A percentile compares a stretch with the other conserved stretches of the same genome.
Conservation (phyloP, 306 rosid species). For the Chamaecrista fasciculata region DNA sequence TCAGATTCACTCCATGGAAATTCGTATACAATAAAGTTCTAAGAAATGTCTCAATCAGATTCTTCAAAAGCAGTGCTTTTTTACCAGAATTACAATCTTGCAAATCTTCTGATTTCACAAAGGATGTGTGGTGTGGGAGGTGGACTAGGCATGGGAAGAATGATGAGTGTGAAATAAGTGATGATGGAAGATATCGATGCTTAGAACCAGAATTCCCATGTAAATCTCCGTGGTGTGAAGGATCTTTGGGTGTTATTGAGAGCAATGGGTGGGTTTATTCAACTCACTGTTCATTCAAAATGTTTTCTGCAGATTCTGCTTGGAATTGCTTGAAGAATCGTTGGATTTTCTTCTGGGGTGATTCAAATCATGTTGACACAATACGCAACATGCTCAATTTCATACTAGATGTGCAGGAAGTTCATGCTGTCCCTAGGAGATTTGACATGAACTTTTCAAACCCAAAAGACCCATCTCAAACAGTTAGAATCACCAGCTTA, state of each 20-base stretch:
- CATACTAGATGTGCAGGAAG: slow-evolving; percentile 67
- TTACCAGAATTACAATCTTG: slow-evolving; percentile 62
- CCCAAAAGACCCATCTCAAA: slow-evolving; percentile 69
- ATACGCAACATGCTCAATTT: slow-evolving; percentile 81
- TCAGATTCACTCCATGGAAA: slow-evolving; percentile 64
- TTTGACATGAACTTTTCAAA: slow-evolving; percentile 81
- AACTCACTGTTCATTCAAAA: slow-evolving; percentile 72
- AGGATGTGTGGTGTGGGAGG: slow-evolving; percentile 84
- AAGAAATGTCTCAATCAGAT: slow-evolving; percentile 53
- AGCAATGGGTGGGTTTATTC: slow-evolving; percentile 99
- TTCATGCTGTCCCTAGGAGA: slow-evolving; percentile 71
- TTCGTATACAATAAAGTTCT: slow-evolving; percentile 55
- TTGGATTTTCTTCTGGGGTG: slow-evolving; percentile 99
- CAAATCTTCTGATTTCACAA: slow-evolving; percentile 57
- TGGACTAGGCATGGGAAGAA: slow-evolving; percentile 94
- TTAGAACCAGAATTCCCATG: slow-evolving; percentile 65
- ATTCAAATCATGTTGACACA: slow-evolving; percentile 94
- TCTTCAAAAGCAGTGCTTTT: slow-evolving; percentile 40
- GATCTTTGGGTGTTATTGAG: slow-evolving; percentile 78
- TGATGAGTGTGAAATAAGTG: slow-evolving; percentile 54
- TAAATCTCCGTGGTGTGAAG: slow-evolving; percentile 82
- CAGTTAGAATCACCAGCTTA: slow-evolving; percentile 83
- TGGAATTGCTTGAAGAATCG: slow-evolving; percentile 82
- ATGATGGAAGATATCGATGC: slow-evolving; percentile 82
- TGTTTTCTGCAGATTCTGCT: slow-evolving; percentile 72